Evolutionary conservation across 108 stramenopile species (phyloP).

Genomic region (Skeletonema menzelii): DNA sequence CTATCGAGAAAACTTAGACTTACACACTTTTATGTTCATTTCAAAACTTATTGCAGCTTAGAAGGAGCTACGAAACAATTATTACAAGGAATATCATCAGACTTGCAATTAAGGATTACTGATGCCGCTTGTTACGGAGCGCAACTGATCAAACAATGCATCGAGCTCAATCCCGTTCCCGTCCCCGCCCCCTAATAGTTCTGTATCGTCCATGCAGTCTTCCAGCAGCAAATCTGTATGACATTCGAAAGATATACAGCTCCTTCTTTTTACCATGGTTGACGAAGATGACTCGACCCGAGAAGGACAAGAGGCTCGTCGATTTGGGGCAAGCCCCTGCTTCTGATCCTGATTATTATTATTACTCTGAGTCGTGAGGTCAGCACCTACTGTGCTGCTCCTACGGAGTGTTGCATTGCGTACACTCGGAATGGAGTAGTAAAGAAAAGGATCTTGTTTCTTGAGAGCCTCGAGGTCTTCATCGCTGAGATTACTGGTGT

Average conservation of each 20-base stretch:
- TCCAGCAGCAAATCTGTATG: not conserved
- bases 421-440: constrained; percentile 1
- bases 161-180: not conserved
- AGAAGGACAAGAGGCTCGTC: not conserved
- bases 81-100: too few species aligned
- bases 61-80: too few species aligned
- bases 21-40: too few species aligned
- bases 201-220: not conserved
- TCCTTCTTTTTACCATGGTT: not conserved
- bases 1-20: too few species aligned
- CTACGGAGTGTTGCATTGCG: not conserved
- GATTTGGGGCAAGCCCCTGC: not conserved
- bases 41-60: too few species aligned
- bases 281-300: not conserved
- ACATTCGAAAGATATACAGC: not conserved
- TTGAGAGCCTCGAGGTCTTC: not conserved
- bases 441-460: not conserved
- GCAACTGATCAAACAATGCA: not conserved
- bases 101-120: too few species aligned
- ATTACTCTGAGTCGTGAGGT: not conserved
- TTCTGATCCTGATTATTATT: too few species aligned
- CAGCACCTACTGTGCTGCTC: not conserved
- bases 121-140: not conserved
- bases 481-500: not conserved
- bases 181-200: not conserved